Base-by-base conservation (phyloP, 225 moss, liverwort and hornwort genomes). In the Pleurozium schreberi region DNA sequence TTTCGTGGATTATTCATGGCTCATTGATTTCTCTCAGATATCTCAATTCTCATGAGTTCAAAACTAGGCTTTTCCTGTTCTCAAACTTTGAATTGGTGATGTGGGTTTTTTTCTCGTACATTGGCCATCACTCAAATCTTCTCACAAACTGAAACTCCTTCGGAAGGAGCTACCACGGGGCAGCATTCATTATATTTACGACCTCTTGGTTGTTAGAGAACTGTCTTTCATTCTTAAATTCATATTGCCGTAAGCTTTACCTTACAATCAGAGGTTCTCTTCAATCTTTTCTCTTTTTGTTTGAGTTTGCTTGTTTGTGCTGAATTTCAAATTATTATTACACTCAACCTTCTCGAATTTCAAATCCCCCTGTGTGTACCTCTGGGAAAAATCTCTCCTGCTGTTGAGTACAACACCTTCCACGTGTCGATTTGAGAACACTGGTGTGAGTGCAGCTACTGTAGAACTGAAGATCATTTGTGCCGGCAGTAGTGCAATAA, bases 1-100 rank as follows among this genome's bases (percentile, higher is more conserved):
- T 83, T 83, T 28, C 83, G 18, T 38, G 36, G 26, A 50, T 38
- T 3, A 12, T 36, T 18, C 52, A 52, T 27, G 18, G 8, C 27
- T 50, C 50, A 27, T 49, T 7, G 50, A 50, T 38, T 12, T 64
- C 49, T 49, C 82, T 82, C 64, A 17, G 36, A 36, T 17, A n/a
- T 66, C 19, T 47, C 83, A 38, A n/a, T n/a, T 11, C 81, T 62
- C 60, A 43, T 60, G 6, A 11, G n/a, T 57, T n/a, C 3, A 11
- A 0, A 17, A 58, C 11, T 14, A 43, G 5, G 3, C 20, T 4
- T 3, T 4, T 13, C 43, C 5, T 26, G 16, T 8, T 36, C 23
- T 64, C 64, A 50, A 49, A 34, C 33, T 65, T 26, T 4, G 64
- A 64, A 34, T 49, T 17, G 50, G 36, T 26, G 23, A 49, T 64